These are phyloP conservation scores for Trichoderma harzianum DNA, from an alignment of 2,329 filamentous ascomycete species.

Conservation along the genomic window DNA sequence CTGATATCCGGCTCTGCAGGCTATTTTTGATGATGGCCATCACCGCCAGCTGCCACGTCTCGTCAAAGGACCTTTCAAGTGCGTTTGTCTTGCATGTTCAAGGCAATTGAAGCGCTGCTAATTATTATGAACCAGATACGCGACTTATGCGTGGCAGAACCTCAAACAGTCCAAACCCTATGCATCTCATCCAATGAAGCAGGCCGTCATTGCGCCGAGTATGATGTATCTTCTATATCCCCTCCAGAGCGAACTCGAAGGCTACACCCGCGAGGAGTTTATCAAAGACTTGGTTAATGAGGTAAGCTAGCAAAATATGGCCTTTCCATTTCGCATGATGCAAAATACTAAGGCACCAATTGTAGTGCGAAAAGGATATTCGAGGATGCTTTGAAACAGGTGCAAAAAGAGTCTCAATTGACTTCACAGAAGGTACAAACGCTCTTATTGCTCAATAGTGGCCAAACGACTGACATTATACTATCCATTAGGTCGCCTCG, in stretches of 20 bases:
- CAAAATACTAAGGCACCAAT: background rate
- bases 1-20: background rate
- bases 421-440: slow-evolving; percentile 19
- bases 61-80: slow-evolving; percentile 18
- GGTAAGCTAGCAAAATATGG: background rate
- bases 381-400: slow-evolving; percentile 18
- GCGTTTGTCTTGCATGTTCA: background rate
- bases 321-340: background rate
- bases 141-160: slow-evolving; percentile 17
- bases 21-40: slow-evolving; percentile 18
- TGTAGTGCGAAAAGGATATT: slow-evolving; percentile 20
- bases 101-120: background rate
- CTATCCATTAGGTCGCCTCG: slow-evolving; percentile 10
- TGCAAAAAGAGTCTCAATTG: slow-evolving; percentile 18
- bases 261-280: slow-evolving; percentile 15
- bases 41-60: slow-evolving; percentile 19
- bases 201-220: slow-evolving; percentile 18
- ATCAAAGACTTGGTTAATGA: slow-evolving; percentile 16
- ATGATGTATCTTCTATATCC: slow-evolving; percentile 19
- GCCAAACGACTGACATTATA: background rate
- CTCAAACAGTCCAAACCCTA: slow-evolving; percentile 14
- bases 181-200: slow-evolving; percentile 14
- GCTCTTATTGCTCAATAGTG: no score
- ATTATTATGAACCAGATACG: background rate
- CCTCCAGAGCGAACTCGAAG: slow-evolving; percentile 13